These are phyloP conservation scores for Coemansia sp. DNA, from an alignment of 192 early-diverging fungal genomes.

Conservation along the genomic window DNA sequence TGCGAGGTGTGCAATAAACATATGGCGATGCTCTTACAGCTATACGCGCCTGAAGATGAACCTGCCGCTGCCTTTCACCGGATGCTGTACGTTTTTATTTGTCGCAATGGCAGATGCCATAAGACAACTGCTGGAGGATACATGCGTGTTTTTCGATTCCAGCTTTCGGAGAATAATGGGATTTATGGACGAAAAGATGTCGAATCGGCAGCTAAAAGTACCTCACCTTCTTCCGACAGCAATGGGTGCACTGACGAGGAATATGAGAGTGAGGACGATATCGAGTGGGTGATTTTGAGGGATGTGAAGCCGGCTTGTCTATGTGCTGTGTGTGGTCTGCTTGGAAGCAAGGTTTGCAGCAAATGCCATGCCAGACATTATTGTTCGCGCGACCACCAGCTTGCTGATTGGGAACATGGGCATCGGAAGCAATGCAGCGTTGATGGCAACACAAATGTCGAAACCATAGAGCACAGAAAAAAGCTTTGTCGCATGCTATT, in stretches of 20 bases:
- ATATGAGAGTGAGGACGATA: conserved; percentile 40
- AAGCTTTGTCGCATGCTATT: conserved; percentile 52
- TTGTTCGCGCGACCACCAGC: conserved; percentile 85
- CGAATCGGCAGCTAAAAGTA: conserved; percentile 19
- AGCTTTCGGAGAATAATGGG: conserved; percentile 72
- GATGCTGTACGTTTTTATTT: conserved; percentile 89
- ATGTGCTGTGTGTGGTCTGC: conserved; percentile 73
- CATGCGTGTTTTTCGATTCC: conserved; percentile 81
- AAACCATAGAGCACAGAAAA: conserved; percentile 15
- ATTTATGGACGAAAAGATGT: conserved; percentile 51
- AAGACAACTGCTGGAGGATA: conserved; percentile 59
- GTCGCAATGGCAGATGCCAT: conserved; percentile 85
- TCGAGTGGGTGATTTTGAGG: conserved; percentile 22
- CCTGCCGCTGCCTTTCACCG: conserved; percentile 86
- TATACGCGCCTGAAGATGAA: conserved; percentile 92
- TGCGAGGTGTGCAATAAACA: conserved; percentile 75
- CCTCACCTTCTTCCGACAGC: not conserved
- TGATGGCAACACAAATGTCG: conserved; percentile 1
- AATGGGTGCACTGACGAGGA: conserved; percentile 25
- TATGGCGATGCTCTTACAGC: conserved; percentile 79
- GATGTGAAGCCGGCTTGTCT: conserved; percentile 33
- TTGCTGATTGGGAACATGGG: conserved; percentile 77
- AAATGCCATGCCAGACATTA: conserved; percentile 73
- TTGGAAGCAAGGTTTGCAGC: conserved; percentile 75
- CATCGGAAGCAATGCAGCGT: conserved; percentile 66